phyloP scores from a whole-genome alignment of 2,329 filamentous ascomycete genomes.

The Parafenestella ontariensis region DNA sequence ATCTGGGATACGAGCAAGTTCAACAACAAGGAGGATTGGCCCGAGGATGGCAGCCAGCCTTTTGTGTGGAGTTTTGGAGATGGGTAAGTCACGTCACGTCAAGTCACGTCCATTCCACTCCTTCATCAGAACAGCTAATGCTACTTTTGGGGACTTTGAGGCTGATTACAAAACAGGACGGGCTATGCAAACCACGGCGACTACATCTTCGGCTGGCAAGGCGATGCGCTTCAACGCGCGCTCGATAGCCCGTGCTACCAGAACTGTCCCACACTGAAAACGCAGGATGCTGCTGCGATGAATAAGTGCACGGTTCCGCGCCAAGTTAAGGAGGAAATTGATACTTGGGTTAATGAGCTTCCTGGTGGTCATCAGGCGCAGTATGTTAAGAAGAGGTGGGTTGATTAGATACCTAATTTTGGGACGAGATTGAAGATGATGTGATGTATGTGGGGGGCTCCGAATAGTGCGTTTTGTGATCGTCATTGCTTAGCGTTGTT shows the following conservation, averaged over 20 bases:
- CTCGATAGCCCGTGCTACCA: constrained; percentile 46
- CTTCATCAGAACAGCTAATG: not conserved
- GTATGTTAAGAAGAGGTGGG: constrained; percentile 22
- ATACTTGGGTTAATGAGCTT: constrained; percentile 41
- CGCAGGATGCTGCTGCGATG: constrained; percentile 55
- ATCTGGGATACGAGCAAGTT: constrained; percentile 47
- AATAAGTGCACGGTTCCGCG: constrained; percentile 57
- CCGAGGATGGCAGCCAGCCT: constrained; percentile 39
- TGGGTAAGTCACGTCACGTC: constrained; percentile 41
- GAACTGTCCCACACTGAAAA: constrained; percentile 53
- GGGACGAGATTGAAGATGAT: not conserved
- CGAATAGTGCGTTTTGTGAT: not conserved
- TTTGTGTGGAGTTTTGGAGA: constrained; percentile 45
- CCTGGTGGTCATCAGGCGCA: constrained; percentile 24
- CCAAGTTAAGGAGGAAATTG: constrained; percentile 57
- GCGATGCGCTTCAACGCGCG: constrained; percentile 54
- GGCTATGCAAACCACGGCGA: constrained; percentile 61
- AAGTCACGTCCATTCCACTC: no score
- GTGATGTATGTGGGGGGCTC: not conserved
- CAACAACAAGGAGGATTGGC: constrained; percentile 33
- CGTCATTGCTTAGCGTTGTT: not conserved
- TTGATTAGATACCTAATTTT: not conserved
- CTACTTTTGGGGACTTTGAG: not conserved
- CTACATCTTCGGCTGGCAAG: constrained; percentile 62
- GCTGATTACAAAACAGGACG: constrained; percentile 28